Base-by-base conservation (phyloP, 805 yeast genomes). In the Zygotorulaspora chibaensis region DNA sequence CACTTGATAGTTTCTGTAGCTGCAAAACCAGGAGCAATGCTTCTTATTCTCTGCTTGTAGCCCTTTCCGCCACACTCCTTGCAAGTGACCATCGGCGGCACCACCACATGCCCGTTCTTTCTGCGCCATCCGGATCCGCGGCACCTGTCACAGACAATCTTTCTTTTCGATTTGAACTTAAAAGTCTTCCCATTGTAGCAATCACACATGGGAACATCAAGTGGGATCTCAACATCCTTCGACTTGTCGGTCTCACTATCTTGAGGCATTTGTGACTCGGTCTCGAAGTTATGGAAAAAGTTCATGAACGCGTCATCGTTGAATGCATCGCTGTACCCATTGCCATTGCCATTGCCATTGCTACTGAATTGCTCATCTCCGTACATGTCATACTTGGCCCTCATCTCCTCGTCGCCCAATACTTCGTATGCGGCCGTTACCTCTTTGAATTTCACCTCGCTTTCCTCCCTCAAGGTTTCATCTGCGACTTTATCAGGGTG, bases 401-500 rank as follows among this genome's bases (percentile, higher is more conserved):
- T 67, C 55, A 71, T 75, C 9, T 66, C 73, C 28, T 81, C 95
- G 62, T 90, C 95, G 25, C 80, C 78, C 47, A 91, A 68, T 2
- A 84, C 70, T 60, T 88, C 96, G 62, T 91, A 91, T 0, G 98
- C 98, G 50, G 83, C 84, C 15, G 83, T 76, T 46, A 91, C 78
- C 56, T 84, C 90, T 63, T 91, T 91, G 67, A 91, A 91, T 59
- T 75, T 77, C 50, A 76, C 70, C 65, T 88, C 97, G 2, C 95
- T 85, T 15, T 71, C 77, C 12, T 73, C 83, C 48, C 93, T 72
- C 40, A 68, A 65, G 17, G 79, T 80, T 8, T 77, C 79, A 53
- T 80, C 87, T 0, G 79, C 62, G 1, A 80, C 89, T 62, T 93
- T 91, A 65, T 91, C 98, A 0, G 98, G 98, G 66, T 91, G 98